Base-by-base conservation (phyloP, 805 yeast genomes). In the Hanseniaspora thailandica region DNA sequence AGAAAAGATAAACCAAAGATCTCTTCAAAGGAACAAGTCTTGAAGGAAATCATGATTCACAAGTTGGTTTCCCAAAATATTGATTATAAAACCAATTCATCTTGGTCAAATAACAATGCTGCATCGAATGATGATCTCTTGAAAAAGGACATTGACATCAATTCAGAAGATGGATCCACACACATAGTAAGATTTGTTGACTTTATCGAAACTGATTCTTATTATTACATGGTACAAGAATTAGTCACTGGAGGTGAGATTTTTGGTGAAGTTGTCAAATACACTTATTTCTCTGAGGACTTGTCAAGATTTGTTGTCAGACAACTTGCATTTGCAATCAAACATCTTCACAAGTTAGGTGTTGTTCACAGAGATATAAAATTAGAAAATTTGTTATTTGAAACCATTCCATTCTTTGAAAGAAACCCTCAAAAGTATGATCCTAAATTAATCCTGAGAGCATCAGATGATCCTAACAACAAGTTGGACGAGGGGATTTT, bases 401-500 rank as follows among this genome's bases (percentile, higher is more conserved):
- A 85, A 12, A 60, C 63, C 2, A 50, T 56, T n/a, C 52, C 59
- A 10, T 58, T 57, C 7, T 43, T 55, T 23, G 54, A 56, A 44
- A 35, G 55, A 35, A 38, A 45, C 26, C 30, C 26, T 0, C 65
- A 66, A 53, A 70, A 69, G 12, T 13, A 50, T n/a, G 55, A 52
- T 40, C 55, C 55, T 12, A 15, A 45, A 2, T 34, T 52, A 15
- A 69, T 66, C 54, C 70, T 77, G 34, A 70, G 90, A 51, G 74
- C 71, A 58, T 77, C 84, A 12, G 95, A 85, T 65, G 93, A 85
- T 64, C 73, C 73, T 34, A 71, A 76, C 35, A 63, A 78, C 13
- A 85, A 93, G 65, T 69, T 72, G 13, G 97, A 90, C 63, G 98
- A 93, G 70, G 98, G 98, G 51, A 78, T 75, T 56, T 93, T 89